These are phyloP conservation scores for Choiromyces venosus DNA, from an alignment of 495 filamentous ascomycete species.

Conservation along the genomic window DNA sequence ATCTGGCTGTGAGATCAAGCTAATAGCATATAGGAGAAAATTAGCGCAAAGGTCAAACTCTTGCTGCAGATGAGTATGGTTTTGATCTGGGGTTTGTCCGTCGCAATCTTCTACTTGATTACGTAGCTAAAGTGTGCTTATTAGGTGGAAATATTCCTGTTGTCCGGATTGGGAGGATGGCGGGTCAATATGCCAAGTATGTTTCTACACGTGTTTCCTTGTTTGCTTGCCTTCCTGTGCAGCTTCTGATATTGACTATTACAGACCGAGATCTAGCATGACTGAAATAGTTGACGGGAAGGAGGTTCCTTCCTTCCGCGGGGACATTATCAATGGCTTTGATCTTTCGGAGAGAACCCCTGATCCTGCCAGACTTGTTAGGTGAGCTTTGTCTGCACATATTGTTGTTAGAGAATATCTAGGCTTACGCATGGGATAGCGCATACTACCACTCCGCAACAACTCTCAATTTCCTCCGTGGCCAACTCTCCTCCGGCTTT, in stretches of 20 bases:
- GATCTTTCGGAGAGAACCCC: conserved; percentile 62
- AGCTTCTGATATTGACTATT: neutral
- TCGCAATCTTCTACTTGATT: neutral
- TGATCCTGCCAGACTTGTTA: conserved; percentile 77
- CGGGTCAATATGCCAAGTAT: conserved; percentile 87
- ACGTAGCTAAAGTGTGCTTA: conserved; percentile 18
- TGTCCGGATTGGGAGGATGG: conserved; percentile 90
- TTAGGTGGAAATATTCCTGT: conserved; percentile 76
- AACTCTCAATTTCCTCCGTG: conserved; percentile 86
- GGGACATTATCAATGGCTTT: conserved; percentile 93
- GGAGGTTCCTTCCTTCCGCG: conserved; percentile 81
- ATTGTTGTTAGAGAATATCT: neutral
- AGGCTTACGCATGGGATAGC: conserved; percentile 41
- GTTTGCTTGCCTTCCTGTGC: conserved; percentile 4
- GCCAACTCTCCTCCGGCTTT: conserved; percentile 75
- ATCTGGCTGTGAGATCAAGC: neutral
- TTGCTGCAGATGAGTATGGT: conserved; percentile 93
- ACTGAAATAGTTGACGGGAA: conserved; percentile 75
- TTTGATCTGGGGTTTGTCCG: conserved; percentile 67
- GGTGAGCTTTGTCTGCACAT: conserved; percentile 42
- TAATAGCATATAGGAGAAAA: conserved; percentile 51
- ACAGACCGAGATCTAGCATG: conserved; percentile 72
- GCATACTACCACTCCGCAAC: conserved; percentile 94
- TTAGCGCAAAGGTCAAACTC: conserved; percentile 94
- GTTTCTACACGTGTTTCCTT: conserved; percentile 38